phyloP scores from a whole-genome alignment of 1,284 basidiomycete genomes.

The Peniophora sp. region DNA sequence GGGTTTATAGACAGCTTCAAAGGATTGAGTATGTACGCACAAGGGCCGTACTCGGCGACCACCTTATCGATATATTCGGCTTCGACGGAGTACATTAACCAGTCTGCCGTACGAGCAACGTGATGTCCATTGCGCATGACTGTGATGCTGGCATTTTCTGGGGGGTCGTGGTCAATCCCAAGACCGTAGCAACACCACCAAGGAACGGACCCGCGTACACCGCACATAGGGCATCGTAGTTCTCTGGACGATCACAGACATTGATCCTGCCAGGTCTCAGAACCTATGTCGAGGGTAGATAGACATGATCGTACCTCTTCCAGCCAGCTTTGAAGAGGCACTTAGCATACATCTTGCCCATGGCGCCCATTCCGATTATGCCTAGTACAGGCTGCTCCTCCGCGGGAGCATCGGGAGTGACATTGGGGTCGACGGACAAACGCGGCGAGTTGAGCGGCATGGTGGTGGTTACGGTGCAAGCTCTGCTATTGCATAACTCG shows the following conservation, averaged over 20 bases:
- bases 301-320: constrained; percentile 61
- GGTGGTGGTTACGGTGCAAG: background rate
- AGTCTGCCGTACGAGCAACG: constrained; percentile 80
- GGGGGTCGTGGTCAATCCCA: background rate
- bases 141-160: constrained; percentile 45
- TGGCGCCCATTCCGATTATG: constrained; percentile 89
- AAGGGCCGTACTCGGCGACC: constrained; percentile 86
- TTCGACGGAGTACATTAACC: constrained; percentile 92
- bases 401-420: constrained; percentile 41
- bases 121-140: constrained; percentile 76
- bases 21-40: constrained; percentile 36
- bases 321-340: constrained; percentile 73
- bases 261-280: constrained; percentile 55
- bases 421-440: constrained; percentile 17
- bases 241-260: constrained; percentile 85
- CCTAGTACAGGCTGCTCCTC: constrained; percentile 73
- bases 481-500: background rate
- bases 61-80: constrained; percentile 84
- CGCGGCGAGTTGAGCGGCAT: background rate
- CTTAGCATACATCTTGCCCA: constrained; percentile 92
- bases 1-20: background rate
- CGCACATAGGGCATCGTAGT: constrained; percentile 57
- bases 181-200: constrained; percentile 2
- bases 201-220: constrained; percentile 55
- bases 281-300: constrained; percentile 4